These are phyloP conservation scores for Tricholoma bakamatsutake DNA, from an alignment of 768 basidiomycete species.

Conservation along the genomic window DNA sequence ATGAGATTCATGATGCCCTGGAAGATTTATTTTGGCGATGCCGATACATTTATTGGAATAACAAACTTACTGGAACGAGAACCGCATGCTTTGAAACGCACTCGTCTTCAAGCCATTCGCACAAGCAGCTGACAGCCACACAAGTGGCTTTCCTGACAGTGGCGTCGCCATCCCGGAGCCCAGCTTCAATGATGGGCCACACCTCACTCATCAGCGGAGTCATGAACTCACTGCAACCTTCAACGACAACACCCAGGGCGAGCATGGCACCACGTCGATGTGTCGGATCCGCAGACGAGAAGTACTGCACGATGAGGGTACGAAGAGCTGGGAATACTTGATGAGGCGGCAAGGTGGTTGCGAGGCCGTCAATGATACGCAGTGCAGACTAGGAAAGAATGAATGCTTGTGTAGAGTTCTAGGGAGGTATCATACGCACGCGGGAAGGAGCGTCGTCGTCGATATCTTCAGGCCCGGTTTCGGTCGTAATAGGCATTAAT, in stretches of 20 bases:
- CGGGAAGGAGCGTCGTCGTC: constrained; percentile 91
- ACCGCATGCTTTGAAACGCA: constrained; percentile 76
- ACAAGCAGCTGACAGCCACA: constrained; percentile 90
- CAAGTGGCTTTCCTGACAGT: constrained; percentile 94
- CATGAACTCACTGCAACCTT: constrained; percentile 98
- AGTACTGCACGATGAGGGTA: constrained; percentile 76
- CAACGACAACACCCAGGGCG: constrained; percentile 91
- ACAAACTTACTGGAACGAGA: constrained; percentile 71
- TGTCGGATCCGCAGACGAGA: constrained; percentile 70
- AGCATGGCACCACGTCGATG: constrained; percentile 91
- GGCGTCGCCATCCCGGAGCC: constrained; percentile 78
- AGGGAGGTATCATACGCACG: constrained; percentile 38
- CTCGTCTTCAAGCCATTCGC: constrained; percentile 96
- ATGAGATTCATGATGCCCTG: constrained; percentile 90
- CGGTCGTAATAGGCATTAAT: constrained; percentile 90
- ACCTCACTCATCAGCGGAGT: constrained; percentile 86
- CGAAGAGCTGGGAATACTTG: constrained; percentile 96
- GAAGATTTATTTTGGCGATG: background rate
- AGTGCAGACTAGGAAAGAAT: constrained; percentile 65
- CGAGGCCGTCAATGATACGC: constrained; percentile 88
- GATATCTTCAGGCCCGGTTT: constrained; percentile 89
- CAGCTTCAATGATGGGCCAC: constrained; percentile 91
- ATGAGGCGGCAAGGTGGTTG: constrained; percentile 86
- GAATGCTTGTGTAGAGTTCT: background rate
- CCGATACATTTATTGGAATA: background rate